Base-by-base conservation (phyloP, 2,329 filamentous ascomycete genomes). In the Aspergillus sp. region DNA sequence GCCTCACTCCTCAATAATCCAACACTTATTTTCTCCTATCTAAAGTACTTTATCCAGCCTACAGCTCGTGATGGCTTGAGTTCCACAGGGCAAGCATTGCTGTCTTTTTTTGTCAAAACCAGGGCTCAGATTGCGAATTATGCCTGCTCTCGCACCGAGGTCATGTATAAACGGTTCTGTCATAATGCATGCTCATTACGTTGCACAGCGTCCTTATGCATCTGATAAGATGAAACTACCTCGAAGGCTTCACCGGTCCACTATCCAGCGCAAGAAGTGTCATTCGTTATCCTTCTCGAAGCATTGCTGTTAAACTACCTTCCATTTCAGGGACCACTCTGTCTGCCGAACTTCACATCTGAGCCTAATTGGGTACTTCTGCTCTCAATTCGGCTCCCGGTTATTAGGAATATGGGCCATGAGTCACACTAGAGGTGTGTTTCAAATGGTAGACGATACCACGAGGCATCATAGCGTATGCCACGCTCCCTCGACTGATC, bases 181-280 rank as follows among this genome's bases (percentile, higher is more conserved):
- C 46, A 54, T 37, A 39, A 22, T 20, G 27, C 30, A 42, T 49
- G 48, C 51, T 33, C 42, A 30, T 11, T 13, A 24, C 27, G 44
- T 54, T 47, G 44, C 48, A 54, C 51, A 54, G 34, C 33, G 22
- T 54, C 24, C 17, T n/a, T 27, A 27, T 50, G 40, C 47, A 55
- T 49, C 40, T 51, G 56, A 59, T 54, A 61, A 61, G 49, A 54
- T 61, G 59, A 61, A 61, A 61, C 59, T 57, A 9, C 41, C 24
- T 37, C 37, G 39, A 39, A 42, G 34, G 45, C 30, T 44, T 51
- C 42, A 46, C 19, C 15, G 56, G 51, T 45, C 54, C 53, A 53
- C 53, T 12, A 41, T 7, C n/a, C 12, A 30, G 41, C 57, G 59
- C 46, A 39, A 40, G 45, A 54, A 45, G 45, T 27, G 27, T 37